Conservation (phyloP, 768 basidiomycete genomes). For the Boletus pseudopeckii region DNA sequence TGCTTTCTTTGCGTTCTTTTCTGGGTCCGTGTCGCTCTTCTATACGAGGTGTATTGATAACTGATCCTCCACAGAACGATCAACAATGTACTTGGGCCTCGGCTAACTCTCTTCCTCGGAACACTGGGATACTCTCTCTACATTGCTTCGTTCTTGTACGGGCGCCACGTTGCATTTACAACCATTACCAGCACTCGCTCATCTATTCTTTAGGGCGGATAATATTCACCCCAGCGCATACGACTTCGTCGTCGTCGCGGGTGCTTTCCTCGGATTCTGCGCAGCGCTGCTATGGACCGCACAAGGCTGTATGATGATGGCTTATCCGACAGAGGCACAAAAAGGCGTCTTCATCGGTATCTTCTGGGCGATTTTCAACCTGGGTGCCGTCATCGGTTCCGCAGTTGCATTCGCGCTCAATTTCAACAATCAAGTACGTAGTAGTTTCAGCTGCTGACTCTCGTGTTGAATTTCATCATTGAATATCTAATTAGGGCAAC, state of each 20-base stretch:
- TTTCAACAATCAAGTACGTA: slow-evolving; percentile 54
- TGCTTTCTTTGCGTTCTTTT: slow-evolving; percentile 59
- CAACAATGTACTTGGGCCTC: slow-evolving; percentile 79
- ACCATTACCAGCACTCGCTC: background rate
- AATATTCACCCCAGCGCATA: slow-evolving; percentile 65
- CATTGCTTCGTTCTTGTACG: slow-evolving; percentile 70
- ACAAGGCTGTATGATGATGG: slow-evolving; percentile 81
- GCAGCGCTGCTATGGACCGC: slow-evolving; percentile 77
- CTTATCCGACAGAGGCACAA: slow-evolving; percentile 76
- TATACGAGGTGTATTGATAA: background rate
- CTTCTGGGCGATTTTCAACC: slow-evolving; percentile 84
- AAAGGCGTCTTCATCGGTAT: slow-evolving; percentile 76
- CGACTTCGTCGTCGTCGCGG: slow-evolving; percentile 66
- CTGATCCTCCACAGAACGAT: slow-evolving; percentile 47
- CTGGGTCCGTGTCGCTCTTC: slow-evolving; percentile 48
- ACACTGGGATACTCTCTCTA: slow-evolving; percentile 75
- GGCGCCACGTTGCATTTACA: background rate
- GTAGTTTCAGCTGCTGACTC: background rate
- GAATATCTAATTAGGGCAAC: slow-evolving; percentile 20
- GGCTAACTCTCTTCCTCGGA: slow-evolving; percentile 69
- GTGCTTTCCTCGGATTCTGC: slow-evolving; percentile 70
- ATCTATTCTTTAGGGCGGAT: slow-evolving; percentile 44
- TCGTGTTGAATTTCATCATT: background rate
- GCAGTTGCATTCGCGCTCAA: slow-evolving; percentile 72
- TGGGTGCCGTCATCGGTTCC: slow-evolving; percentile 77